phyloP scores from a whole-genome alignment of 768 basidiomycete species.

The Mycena capillaripes region DNA sequence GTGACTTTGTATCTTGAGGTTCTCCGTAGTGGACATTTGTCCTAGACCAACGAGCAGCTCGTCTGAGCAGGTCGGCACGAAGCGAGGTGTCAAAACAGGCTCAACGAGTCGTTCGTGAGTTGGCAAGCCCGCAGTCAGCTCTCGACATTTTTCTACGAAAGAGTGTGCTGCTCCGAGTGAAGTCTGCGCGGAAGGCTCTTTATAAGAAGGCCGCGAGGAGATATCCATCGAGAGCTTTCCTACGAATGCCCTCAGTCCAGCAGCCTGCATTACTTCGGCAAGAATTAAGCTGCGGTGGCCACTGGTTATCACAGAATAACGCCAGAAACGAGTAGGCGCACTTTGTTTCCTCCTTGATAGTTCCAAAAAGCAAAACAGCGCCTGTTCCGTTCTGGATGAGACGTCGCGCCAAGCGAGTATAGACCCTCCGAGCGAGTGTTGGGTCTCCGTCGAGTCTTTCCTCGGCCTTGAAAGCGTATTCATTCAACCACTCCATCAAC shows the following conservation, averaged over 20 bases:
- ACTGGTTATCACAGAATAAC: neutral
- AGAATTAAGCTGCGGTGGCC: constrained; percentile 73
- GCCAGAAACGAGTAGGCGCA: constrained; percentile 49
- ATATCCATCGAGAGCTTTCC: constrained; percentile 95
- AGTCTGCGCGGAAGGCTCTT: constrained; percentile 66
- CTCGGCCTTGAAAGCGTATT: constrained; percentile 88
- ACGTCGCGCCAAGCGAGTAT: constrained; percentile 74
- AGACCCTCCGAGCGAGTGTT: constrained; percentile 74
- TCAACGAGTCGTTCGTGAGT: constrained; percentile 69
- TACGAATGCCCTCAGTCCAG: constrained; percentile 85
- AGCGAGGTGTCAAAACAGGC: constrained; percentile 91
- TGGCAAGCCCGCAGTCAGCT: constrained; percentile 55
- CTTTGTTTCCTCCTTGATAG: constrained; percentile 88
- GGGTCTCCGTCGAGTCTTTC: constrained; percentile 76
- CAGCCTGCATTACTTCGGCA: constrained; percentile 77
- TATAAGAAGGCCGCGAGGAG: constrained; percentile 78
- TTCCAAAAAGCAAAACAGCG: constrained; percentile 84
- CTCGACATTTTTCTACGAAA: constrained; percentile 69
- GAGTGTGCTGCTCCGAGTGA: constrained; percentile 65
- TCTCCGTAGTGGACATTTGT: constrained; percentile 59
- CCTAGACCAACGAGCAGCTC: constrained; percentile 76
- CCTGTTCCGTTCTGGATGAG: constrained; percentile 84
- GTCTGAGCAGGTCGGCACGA: constrained; percentile 90
- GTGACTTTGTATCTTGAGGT: constrained; percentile 83
- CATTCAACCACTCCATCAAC: constrained; percentile 86